These are phyloP conservation scores for Neurospora sp. DNA, from an alignment of 495 filamentous ascomycete genomes.

Conservation along the genomic window DNA sequence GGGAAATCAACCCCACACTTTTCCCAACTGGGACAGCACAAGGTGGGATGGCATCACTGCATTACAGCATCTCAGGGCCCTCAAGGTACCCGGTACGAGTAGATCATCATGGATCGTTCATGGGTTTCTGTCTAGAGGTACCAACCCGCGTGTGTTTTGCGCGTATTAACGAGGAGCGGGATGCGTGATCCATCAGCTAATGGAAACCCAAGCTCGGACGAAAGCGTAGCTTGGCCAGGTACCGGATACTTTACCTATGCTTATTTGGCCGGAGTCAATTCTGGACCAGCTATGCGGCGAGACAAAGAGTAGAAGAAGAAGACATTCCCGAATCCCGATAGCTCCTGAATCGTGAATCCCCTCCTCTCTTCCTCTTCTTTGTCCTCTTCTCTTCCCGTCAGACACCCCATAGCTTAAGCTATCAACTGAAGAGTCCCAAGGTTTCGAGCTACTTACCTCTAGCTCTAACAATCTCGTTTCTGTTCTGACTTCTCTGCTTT, in stretches of 20 bases:
- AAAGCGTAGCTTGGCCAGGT: neutral
- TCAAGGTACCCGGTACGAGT: neutral
- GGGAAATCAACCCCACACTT: conserved; percentile 16
- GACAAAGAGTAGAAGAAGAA: conserved; percentile 1
- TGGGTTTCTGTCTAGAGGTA: neutral
- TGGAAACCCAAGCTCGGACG: neutral
- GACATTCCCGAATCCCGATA: neutral
- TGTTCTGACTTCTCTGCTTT: neutral
- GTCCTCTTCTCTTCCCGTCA: conserved; percentile 4
- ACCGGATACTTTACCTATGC: neutral
- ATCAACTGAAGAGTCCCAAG: neutral
- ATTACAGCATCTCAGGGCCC: neutral
- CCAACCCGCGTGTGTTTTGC: neutral
- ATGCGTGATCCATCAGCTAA: neutral
- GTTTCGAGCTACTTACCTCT: neutral
- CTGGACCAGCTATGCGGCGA: neutral
- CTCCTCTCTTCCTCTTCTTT: neutral
- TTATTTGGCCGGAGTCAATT: neutral
- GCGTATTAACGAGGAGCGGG: neutral
- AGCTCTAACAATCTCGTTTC: conserved; percentile 4
- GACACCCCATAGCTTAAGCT: neutral
- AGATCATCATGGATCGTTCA: neutral
- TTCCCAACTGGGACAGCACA: conserved; percentile 9
- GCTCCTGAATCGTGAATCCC: neutral
- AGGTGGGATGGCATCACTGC: neutral